phyloP scores from a whole-genome alignment of 495 filamentous ascomycete species.

The Aspergillus funiculosus region DNA sequence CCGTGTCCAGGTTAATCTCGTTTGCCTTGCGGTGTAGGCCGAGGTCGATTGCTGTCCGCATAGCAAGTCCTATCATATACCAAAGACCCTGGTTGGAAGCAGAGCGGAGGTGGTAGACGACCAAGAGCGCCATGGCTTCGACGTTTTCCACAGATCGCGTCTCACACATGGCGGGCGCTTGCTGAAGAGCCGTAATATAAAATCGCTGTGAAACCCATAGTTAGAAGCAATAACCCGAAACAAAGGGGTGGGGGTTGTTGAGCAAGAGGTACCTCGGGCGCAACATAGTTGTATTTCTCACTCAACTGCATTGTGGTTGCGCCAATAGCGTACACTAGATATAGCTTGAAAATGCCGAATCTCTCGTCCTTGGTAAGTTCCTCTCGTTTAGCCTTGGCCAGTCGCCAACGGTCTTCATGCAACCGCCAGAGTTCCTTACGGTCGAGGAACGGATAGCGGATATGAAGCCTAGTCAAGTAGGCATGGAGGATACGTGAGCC shows the following conservation, averaged over 20 bases:
- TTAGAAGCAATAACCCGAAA: not conserved
- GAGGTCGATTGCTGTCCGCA: conserved; percentile 50
- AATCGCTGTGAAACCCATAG: conserved; percentile 26
- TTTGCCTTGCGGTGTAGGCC: conserved; percentile 48
- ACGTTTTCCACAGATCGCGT: conserved; percentile 48
- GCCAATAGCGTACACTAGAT: conserved; percentile 49
- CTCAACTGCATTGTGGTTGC: conserved; percentile 45
- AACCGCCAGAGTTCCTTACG: conserved; percentile 39
- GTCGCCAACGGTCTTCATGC: conserved; percentile 40
- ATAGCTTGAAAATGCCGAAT: conserved; percentile 48
- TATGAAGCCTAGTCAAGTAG: conserved; percentile 43
- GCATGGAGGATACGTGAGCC: conserved; percentile 41
- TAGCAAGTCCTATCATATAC: conserved; percentile 53
- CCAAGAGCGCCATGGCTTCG: conserved; percentile 51
- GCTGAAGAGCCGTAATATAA: conserved; percentile 46
- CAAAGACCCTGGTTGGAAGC: conserved; percentile 49
- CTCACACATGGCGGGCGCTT: conserved; percentile 46
- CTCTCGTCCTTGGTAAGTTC: conserved; percentile 36
- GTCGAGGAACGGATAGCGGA: conserved; percentile 48
- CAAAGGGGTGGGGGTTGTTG: not conserved
- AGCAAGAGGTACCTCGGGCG: conserved; percentile 33
- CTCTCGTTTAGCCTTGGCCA: conserved; percentile 38
- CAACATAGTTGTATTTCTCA: conserved; percentile 41
- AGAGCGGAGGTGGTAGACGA: conserved; percentile 48
- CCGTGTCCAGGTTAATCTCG: conserved; percentile 41